A percentile compares a stretch with the other conserved stretches of the same genome.
Conservation (phyloP, 257 asterid species). For the Catharanthus roseus region DNA sequence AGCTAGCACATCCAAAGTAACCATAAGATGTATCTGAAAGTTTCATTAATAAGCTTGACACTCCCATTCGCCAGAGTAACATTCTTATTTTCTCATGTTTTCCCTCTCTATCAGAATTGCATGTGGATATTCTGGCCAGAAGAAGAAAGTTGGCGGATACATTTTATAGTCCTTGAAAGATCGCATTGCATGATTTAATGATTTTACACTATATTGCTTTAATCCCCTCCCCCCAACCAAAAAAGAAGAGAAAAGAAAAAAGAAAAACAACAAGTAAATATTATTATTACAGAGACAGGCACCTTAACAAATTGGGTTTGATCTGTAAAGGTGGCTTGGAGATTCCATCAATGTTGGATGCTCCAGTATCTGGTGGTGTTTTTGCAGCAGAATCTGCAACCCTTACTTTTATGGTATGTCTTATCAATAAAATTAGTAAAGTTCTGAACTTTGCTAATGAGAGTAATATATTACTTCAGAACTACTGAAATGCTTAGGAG, state of each 20-base stretch:
- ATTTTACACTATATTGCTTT: not conserved
- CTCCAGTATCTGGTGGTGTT: constrained; percentile 98
- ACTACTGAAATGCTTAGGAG: not conserved
- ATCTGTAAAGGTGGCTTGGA: constrained; percentile 39
- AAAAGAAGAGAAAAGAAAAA: too few species aligned
- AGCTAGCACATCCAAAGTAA: not conserved
- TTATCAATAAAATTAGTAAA: constrained; percentile 7
- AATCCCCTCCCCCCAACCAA: too few species aligned
- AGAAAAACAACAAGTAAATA: too few species aligned
- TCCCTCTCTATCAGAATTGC: not conserved
- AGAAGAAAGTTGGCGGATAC: not conserved
- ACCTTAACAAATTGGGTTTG: constrained; percentile 1
- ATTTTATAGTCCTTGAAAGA: not conserved
- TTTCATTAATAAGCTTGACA: constrained; percentile 1
- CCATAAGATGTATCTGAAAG: not conserved
- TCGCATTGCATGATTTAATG: not conserved
- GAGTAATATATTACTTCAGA: not conserved
- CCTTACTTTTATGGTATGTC: constrained; percentile 87
- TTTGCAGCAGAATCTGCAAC: constrained; percentile 80
- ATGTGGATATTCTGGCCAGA: not conserved
- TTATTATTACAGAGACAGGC: not conserved
- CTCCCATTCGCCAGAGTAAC: not conserved
- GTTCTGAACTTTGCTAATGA: not conserved
- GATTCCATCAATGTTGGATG: constrained; percentile 80
- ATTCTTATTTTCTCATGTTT: not conserved